Evolutionary conservation across 176 grass and related monocot genomes (phyloP), one percentile per base, ranked within the genome.

Genomic region (Guadua angustifolia): DNA sequence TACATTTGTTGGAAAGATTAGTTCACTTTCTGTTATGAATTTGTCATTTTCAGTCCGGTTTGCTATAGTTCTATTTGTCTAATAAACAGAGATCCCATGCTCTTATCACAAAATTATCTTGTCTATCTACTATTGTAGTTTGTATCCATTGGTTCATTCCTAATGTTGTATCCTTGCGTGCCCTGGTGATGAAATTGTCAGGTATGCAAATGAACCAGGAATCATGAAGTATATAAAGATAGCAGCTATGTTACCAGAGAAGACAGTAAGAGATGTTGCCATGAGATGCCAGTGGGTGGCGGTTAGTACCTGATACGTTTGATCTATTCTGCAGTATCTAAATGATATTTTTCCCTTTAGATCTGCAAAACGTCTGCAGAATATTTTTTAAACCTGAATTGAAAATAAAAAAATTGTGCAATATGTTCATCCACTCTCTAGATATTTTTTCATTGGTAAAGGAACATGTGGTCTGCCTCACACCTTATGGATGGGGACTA

Each of bases 191-290:
- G 69, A 84, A 79, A 82, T 50, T 91, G 7, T 84, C 79, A 99
- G 97, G 73, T 90, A 88, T 92, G 91, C 83, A 75, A 84, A 81
- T 86, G 93, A 94, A 89, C 89, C 85, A 1, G 89, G 81, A 87
- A 94, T 99, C 71, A 92, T 99, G 93, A 99, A 95, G 71, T 99
- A 99, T 84, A 90, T 99, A 77, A 99, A 96, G 86, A 86, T 99
- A 89, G 97, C 97, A 87, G 85, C 97, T 75, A 68, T 21, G 71
- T 83, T 99, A 47, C 93, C 88, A 64, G 89, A 94, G 13, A 99
- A 99, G 85, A 99, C 97, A 63, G 97, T 96, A 90, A 91, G 97
- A 77, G 97, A 99, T 88, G 97, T 99, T 75, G 97, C 91, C 49
- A 99, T 99, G 89, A 94, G 97, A 78, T 99, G 91, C 66, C 91